A percentile compares a stretch with the other conserved stretches of the same genome.
These are phyloP conservation scores for Penicillium fuscoglaucum DNA, from an alignment of 2,329 filamentous ascomycete species.

Conservation along the genomic window DNA sequence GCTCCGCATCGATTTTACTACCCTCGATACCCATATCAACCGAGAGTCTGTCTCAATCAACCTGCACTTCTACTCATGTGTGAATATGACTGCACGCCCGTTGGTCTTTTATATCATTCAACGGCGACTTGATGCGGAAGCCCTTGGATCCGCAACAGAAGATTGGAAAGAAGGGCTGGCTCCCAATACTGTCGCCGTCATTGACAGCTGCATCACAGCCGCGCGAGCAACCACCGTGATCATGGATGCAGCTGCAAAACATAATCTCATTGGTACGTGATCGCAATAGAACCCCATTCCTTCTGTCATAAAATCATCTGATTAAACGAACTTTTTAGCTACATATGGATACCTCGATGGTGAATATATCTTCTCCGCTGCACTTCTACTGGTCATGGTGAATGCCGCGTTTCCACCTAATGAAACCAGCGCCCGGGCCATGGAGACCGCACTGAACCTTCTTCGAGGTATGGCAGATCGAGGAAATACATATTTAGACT, in stretches of 20 bases:
- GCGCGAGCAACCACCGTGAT: slow-evolving; percentile 52
- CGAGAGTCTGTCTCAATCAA: slow-evolving; percentile 55
- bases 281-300: neutral
- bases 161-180: slow-evolving; percentile 53
- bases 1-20: slow-evolving; percentile 52
- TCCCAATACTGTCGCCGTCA: slow-evolving; percentile 51
- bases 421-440: slow-evolving; percentile 44
- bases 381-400: slow-evolving; percentile 57
- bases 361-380: slow-evolving; percentile 57
- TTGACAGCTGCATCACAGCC: slow-evolving; percentile 55
- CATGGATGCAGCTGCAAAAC: slow-evolving; percentile 51
- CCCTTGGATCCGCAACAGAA: slow-evolving; percentile 34
- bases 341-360: slow-evolving; percentile 61
- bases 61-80: slow-evolving; percentile 58
- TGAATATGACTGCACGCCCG: slow-evolving; percentile 59
- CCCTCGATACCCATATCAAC: slow-evolving; percentile 44
- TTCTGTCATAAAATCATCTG: neutral
- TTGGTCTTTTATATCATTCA: slow-evolving; percentile 57
- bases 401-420: slow-evolving; percentile 54
- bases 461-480: slow-evolving; percentile 54
- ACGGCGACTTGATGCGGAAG: slow-evolving; percentile 44
- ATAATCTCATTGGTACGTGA: slow-evolving; percentile 52
- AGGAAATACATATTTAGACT: slow-evolving; percentile 53
- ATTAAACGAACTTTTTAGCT: slow-evolving; percentile 31
- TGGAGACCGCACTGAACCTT: slow-evolving; percentile 50